Evolutionary conservation across 176 grass and related monocot species (phyloP), one percentile per base, ranked within the genome.

Genomic region (Urochloa ruziziensis): DNA sequence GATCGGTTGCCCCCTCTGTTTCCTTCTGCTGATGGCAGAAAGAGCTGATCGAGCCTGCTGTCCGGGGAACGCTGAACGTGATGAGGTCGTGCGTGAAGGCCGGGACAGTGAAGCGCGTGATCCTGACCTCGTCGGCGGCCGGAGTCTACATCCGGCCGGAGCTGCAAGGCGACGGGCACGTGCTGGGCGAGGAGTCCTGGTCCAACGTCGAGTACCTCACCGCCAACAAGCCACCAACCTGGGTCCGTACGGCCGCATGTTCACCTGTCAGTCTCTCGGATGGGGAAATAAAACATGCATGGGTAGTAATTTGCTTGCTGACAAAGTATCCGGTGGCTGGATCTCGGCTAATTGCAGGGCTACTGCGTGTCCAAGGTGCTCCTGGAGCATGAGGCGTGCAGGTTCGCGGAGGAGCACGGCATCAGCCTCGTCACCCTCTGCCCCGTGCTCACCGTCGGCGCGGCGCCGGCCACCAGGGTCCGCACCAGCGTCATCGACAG

Each of bases 171-270:
- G 66, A 62, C 43, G 84, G 19, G 18, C 77, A 66, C 21, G 77
- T 67, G 0, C 44, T 80, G 21, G 77, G 34, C 43, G 61, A 80
- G 29, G 18, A 4, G 1, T 80, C 85, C 0, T 97, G 89, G 91
- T 94, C 94, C 2, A 91, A 97, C 43, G 37, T 94, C 27, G 82
- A 88, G 6, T 92, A 79, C 57, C 88, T 97, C 10, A 78, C 15
- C 0, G 30, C 61, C 12, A 19, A 64, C 11, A 88, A 90, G n/a
- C 53, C 48, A 60, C 74, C 1, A 2, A 61, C 61, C 34, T 94
- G 91, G 89, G 91, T 91, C 44, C 70, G 39, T n/a, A 6, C 39
- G 1, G 39, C 39, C 39, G 36, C 39, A n/a, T n/a, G n/a, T n/a
- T n/a, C n/a, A n/a, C n/a, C n/a, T n/a, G n/a, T n/a, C n/a, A n/a